phyloP scores from a whole-genome alignment of 2,329 filamentous ascomycete genomes.

The Aspergillus transmontanensis region DNA sequence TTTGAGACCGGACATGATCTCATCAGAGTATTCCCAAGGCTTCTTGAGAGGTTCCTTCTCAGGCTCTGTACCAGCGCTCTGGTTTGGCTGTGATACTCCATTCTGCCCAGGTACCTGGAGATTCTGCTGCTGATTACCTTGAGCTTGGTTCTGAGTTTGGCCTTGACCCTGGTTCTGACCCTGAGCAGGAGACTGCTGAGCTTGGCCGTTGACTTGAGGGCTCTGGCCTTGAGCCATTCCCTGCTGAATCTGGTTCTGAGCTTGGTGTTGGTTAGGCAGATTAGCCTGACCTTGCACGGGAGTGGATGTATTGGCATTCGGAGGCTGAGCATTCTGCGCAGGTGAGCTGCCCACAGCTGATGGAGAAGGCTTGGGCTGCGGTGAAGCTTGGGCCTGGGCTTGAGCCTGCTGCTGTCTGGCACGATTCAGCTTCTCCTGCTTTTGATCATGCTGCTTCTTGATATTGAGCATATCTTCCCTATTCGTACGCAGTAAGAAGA shows the following conservation, averaged over 20 bases:
- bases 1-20: constrained; percentile 93
- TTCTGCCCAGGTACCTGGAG: constrained; percentile 34
- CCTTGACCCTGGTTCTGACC: constrained; percentile 22
- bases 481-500: constrained; percentile 91
- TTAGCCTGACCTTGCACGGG: constrained; percentile 30
- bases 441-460: constrained; percentile 78
- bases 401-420: constrained; percentile 68
- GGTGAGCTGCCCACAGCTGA: constrained; percentile 47
- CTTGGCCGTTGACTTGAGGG: constrained; percentile 19
- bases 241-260: constrained; percentile 27
- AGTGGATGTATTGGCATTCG: constrained; percentile 42
- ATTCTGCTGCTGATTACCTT: constrained; percentile 27
- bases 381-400: constrained; percentile 49
- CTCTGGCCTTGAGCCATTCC: constrained; percentile 19
- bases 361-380: constrained; percentile 41
- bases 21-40: constrained; percentile 95
- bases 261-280: constrained; percentile 27
- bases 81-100: constrained; percentile 27
- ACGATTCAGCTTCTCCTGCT: constrained; percentile 60
- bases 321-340: constrained; percentile 51
- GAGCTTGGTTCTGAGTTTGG: constrained; percentile 26
- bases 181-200: constrained; percentile 14
- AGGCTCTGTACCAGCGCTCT: constrained; percentile 23
- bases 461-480: constrained; percentile 91
- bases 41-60: constrained; percentile 63